Conservation (phyloP, 140 eudicot genomes). For the Senecio squalidus region DNA sequence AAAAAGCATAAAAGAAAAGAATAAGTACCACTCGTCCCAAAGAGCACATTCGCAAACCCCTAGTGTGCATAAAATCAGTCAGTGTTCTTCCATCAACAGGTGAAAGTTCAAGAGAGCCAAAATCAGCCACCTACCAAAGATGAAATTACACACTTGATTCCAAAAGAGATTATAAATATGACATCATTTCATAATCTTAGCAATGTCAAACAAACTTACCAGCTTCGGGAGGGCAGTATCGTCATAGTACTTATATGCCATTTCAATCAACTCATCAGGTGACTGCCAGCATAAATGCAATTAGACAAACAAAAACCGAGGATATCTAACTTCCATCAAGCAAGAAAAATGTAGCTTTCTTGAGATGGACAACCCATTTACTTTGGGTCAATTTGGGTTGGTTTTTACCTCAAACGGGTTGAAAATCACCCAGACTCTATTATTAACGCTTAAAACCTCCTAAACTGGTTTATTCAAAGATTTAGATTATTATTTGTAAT, state of each 20-base stretch:
- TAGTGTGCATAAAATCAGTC: slow-evolving; percentile 93
- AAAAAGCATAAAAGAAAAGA: slow-evolving; percentile 1
- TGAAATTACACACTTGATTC: slow-evolving; percentile 2
- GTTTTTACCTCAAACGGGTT: too few species aligned
- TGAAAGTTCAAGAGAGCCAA: slow-evolving; percentile 95
- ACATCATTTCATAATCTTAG: neutral
- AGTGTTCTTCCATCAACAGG: slow-evolving; percentile 95
- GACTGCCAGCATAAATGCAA: slow-evolving; percentile 45
- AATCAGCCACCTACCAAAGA: slow-evolving; percentile 81
- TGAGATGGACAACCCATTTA: too few species aligned
- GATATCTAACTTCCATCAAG: too few species aligned
- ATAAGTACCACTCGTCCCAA: slow-evolving; percentile 90
- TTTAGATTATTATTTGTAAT: too few species aligned
- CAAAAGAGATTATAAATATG: slow-evolving; percentile 6
- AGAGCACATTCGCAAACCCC: slow-evolving; percentile 91
- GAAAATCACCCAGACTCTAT: too few species aligned
- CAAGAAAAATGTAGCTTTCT: too few species aligned
- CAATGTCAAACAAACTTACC: slow-evolving; percentile 41
- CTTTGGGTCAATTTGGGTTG: too few species aligned
- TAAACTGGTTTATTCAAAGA: too few species aligned
- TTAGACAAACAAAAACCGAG: too few species aligned
- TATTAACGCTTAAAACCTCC: too few species aligned
- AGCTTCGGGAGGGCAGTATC: slow-evolving; percentile 91
- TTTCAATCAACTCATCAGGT: slow-evolving; percentile 79
- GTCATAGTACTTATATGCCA: slow-evolving; percentile 82